Conservation (phyloP, 768 basidiomycete species). For the Pleurotus citrinopileatus region DNA sequence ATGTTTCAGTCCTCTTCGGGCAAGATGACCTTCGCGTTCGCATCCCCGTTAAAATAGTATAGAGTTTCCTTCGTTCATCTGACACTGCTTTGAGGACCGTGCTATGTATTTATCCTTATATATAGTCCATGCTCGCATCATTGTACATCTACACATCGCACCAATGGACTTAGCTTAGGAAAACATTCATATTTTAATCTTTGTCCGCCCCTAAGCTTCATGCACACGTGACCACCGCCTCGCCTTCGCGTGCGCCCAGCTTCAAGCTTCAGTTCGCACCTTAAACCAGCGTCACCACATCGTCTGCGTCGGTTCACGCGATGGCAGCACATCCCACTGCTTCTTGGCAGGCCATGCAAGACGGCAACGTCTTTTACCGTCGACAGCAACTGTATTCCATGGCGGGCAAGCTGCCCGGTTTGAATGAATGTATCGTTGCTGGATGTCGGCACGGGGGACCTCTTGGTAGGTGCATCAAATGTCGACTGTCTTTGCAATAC, state of each 20-base stretch:
- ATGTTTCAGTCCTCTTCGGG: slow-evolving; percentile 63
- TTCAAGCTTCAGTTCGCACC: no score
- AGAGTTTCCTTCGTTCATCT: slow-evolving; percentile 15
- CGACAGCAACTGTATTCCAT: slow-evolving; percentile 83
- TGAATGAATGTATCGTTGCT: slow-evolving; percentile 76
- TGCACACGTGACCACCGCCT: no score
- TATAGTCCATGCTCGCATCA: slow-evolving; percentile 7
- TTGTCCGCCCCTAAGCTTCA: not conserved
- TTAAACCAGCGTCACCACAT: no score
- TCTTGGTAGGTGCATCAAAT: slow-evolving; percentile 60
- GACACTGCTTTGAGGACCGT: slow-evolving; percentile 7
- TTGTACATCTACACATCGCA: slow-evolving; percentile 5
- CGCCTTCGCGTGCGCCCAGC: no score
- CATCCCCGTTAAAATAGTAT: slow-evolving; percentile 58
- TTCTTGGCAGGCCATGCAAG: slow-evolving; percentile 90
- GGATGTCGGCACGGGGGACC: slow-evolving; percentile 89
- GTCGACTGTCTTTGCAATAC: slow-evolving; percentile 10
- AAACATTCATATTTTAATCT: not conserved
- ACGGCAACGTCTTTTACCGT: slow-evolving; percentile 85
- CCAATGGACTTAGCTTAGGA: not conserved
- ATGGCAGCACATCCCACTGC: slow-evolving; percentile 72
- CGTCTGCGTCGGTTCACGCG: not conserved
- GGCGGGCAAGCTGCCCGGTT: slow-evolving; percentile 71
- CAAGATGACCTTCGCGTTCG: slow-evolving; percentile 62
- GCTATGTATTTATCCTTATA: slow-evolving; percentile 9